Percentiles rank a stretch among this genome's conserved stretches.
Conservation (phyloP, 2,329 filamentous ascomycete genomes). For the Amesomyces nigricolor region DNA sequence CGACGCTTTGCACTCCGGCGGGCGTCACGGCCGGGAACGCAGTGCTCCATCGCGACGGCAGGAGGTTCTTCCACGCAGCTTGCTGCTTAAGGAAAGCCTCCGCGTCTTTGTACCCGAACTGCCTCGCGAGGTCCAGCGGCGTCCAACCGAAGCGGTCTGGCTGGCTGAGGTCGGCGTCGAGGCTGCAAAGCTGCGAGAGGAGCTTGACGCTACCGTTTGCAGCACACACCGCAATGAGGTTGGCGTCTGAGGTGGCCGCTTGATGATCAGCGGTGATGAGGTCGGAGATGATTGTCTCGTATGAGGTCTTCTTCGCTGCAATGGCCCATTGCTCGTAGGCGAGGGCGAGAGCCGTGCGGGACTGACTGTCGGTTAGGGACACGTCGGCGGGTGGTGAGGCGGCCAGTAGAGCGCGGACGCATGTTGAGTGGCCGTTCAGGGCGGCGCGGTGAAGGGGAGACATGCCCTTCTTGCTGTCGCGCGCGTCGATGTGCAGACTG, state of each 20-base stretch:
- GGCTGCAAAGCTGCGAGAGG: constrained; percentile 13
- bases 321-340: constrained; percentile 22
- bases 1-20: constrained; percentile 2
- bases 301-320: neutral
- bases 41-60: constrained; percentile 16
- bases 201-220: constrained; percentile 19
- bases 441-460: constrained; percentile 22
- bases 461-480: constrained; percentile 19
- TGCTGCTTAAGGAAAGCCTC: constrained; percentile 19
- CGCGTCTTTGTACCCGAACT: constrained; percentile 7
- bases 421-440: constrained; percentile 11
- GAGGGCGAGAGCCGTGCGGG: constrained; percentile 14
- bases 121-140: constrained; percentile 19
- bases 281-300: constrained; percentile 12
- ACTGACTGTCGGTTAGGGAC: constrained; percentile 6
- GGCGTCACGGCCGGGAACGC: constrained; percentile 7
- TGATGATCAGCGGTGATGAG: constrained; percentile 13
- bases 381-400: constrained; percentile 7
- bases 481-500: constrained; percentile 13
- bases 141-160: constrained; percentile 24
- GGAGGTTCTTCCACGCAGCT: constrained; percentile 12
- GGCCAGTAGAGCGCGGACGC: constrained; percentile 15
- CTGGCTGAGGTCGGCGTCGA: constrained; percentile 16
- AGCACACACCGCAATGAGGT: constrained; percentile 19
- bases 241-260: constrained; percentile 13